Base-by-base conservation (phyloP, 2,329 filamentous ascomycete genomes). In the Aspergillus tubingensis region DNA sequence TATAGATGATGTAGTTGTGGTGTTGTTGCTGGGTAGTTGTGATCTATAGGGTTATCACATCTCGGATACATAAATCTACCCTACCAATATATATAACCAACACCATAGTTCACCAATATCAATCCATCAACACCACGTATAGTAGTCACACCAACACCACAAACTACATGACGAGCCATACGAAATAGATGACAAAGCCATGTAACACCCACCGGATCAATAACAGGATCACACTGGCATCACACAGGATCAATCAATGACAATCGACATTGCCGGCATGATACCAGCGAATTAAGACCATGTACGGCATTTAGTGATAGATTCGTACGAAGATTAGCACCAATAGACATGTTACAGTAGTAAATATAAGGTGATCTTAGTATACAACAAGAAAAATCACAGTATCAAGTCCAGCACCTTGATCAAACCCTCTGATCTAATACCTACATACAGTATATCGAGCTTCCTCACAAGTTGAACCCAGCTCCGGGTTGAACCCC, bases 81-180 rank as follows among this genome's bases (percentile, higher is more conserved):
- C 13, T 32, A 19, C 25, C 47, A 32, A 21, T 49, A 50, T 50
- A 50, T 50, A 50, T 50, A 32, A 21, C 8, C 47, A 50, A 17
- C 3, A 8, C n/a, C n/a, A 50, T 17, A 17, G 11, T 17, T 11
- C 13, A 30, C 10, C 25, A 10, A 13, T 11, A 6, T n/a, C 27
- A 2, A 11, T 13, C 10, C n/a, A n/a, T 10, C 8, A 30, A 32
- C n/a, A 13, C 25, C 5, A 17, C 15, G 17, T 27, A 10, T 11
- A 32, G 2, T 5, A 30, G 6, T 10, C 30, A 8, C 2, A 13
- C 8, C n/a, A 32, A 11, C 17, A 10, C 5, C 32, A 8, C n/a
- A 13, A 19, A 8, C 17, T 13, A 30, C 10, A 13, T 5, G 32
- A 30, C 32, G 11, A 19, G 25, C 3, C 15, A n/a, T 10, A 19